Evolutionary conservation across 1,139 yeast species (phyloP).

Genomic region (Kurtzmaniella quercitrusa): DNA sequence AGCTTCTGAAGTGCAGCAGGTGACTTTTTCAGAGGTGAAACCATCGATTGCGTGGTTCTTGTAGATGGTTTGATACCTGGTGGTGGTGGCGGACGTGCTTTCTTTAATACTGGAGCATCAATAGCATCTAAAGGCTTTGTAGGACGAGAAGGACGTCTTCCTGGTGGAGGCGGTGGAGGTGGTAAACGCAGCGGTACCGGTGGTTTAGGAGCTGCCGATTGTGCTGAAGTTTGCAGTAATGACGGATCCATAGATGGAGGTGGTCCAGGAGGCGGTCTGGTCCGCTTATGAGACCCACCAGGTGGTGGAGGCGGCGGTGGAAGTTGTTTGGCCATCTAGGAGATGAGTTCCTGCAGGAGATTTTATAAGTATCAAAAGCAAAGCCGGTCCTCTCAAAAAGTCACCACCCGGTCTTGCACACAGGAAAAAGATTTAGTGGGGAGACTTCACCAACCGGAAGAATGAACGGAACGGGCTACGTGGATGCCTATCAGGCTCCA

Average conservation of each 20-base stretch:
- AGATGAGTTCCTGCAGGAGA: background rate
- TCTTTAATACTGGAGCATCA: background rate
- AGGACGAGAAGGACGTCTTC: background rate
- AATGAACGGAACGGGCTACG: background rate
- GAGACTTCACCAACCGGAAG: background rate
- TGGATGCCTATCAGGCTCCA: background rate
- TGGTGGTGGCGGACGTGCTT: slow-evolving; percentile 12
- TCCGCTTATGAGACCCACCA: slow-evolving; percentile 6
- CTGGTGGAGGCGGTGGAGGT: slow-evolving; percentile 10
- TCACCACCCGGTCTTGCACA: too few relatives aligned
- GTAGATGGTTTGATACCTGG: slow-evolving; percentile 5
- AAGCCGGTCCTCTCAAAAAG: too few relatives aligned
- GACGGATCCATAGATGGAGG: slow-evolving; percentile 10
- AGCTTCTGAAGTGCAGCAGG: slow-evolving; percentile 28
- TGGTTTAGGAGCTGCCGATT: background rate
- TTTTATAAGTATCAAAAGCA: background rate
- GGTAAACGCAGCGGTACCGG: background rate
- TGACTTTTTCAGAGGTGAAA: background rate
- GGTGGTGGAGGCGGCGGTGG: slow-evolving; percentile 33
- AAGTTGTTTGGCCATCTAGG: slow-evolving; percentile 20
- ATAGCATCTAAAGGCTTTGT: background rate
- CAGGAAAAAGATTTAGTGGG: background rate
- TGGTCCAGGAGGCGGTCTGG: slow-evolving; percentile 5
- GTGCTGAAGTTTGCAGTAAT: slow-evolving; percentile 9
- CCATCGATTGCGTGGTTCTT: background rate